Evolutionary conservation across 768 basidiomycete genomes (phyloP).

Genomic region (Mycena amicta): DNA sequence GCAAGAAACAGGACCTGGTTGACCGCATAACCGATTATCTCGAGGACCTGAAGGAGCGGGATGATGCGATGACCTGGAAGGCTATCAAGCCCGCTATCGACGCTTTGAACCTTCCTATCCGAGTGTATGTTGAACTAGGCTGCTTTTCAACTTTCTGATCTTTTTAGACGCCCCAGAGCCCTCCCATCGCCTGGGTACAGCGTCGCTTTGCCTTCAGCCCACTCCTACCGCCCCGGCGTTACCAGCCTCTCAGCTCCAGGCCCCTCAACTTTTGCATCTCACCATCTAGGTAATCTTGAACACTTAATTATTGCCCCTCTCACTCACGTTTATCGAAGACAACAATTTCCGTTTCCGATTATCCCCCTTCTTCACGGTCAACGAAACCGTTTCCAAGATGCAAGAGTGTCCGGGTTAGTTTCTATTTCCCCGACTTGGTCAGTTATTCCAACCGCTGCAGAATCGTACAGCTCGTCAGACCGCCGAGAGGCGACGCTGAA

Average conservation of each 20-base stretch:
- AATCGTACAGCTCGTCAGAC: slow-evolving; percentile 55
- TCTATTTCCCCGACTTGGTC: not conserved
- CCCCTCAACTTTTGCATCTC: no score
- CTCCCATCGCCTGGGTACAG: no score
- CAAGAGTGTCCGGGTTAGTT: slow-evolving; percentile 40
- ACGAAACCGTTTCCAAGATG: slow-evolving; percentile 48
- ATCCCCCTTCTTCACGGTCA: slow-evolving; percentile 55
- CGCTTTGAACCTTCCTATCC: no score
- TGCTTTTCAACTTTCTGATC: no score
- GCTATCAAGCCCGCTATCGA: not conserved
- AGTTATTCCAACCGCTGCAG: slow-evolving; percentile 27
- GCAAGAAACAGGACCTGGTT: not conserved
- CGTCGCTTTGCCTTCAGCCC: no score
- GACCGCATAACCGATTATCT: not conserved
- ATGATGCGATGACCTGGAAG: not conserved
- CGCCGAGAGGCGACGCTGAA: slow-evolving; percentile 46
- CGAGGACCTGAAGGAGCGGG: not conserved
- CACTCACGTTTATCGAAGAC: no score
- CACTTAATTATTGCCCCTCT: no score
- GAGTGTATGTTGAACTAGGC: no score
- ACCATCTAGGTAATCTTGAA: no score
- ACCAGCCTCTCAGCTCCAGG: no score
- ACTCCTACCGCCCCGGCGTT: no score
- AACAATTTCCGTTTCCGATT: slow-evolving; percentile 41
- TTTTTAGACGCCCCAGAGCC: no score